Conservation (phyloP, 768 basidiomycete genomes). For the Rhodocollybia butyracea region DNA sequence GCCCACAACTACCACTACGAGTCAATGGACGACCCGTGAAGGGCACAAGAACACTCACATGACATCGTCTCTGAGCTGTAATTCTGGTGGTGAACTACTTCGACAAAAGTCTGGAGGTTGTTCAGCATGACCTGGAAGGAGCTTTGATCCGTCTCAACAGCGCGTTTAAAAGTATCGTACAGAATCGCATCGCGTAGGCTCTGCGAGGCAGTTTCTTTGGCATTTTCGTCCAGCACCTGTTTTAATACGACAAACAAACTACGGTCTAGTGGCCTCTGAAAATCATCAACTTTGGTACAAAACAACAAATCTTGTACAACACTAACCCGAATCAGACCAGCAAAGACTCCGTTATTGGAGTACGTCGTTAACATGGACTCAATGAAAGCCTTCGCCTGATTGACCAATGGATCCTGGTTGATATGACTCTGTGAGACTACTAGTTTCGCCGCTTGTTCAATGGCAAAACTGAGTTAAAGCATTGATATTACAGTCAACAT, state of each 20-base stretch:
- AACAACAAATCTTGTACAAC: background rate
- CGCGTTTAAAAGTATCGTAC: slow-evolving; percentile 50
- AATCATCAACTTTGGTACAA: background rate
- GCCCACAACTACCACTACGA: slow-evolving; percentile 45
- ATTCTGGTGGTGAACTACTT: slow-evolving; percentile 51
- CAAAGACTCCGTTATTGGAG: slow-evolving; percentile 53
- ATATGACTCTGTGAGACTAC: slow-evolving; percentile 44
- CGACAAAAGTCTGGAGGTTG: slow-evolving; percentile 57
- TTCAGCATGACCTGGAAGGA: slow-evolving; percentile 50
- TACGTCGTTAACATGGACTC: slow-evolving; percentile 52
- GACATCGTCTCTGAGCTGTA: slow-evolving; percentile 52
- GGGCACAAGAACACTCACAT: slow-evolving; percentile 35
- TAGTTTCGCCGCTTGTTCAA: slow-evolving; percentile 49
- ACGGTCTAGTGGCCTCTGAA: slow-evolving; percentile 41
- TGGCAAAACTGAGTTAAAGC: slow-evolving; percentile 38
- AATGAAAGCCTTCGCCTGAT: slow-evolving; percentile 56
- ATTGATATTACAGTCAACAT: background rate
- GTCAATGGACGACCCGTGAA: background rate
- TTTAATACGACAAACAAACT: slow-evolving; percentile 55
- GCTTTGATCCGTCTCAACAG: slow-evolving; percentile 46
- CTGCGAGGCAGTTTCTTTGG: slow-evolving; percentile 27
- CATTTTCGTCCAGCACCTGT: slow-evolving; percentile 38
- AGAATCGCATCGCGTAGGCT: slow-evolving; percentile 47
- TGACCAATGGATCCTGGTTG: slow-evolving; percentile 54
- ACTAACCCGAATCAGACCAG: slow-evolving; percentile 54